Evolutionary conservation across 2,329 filamentous ascomycete genomes (phyloP).

Genomic region (Alternaria dauci): DNA sequence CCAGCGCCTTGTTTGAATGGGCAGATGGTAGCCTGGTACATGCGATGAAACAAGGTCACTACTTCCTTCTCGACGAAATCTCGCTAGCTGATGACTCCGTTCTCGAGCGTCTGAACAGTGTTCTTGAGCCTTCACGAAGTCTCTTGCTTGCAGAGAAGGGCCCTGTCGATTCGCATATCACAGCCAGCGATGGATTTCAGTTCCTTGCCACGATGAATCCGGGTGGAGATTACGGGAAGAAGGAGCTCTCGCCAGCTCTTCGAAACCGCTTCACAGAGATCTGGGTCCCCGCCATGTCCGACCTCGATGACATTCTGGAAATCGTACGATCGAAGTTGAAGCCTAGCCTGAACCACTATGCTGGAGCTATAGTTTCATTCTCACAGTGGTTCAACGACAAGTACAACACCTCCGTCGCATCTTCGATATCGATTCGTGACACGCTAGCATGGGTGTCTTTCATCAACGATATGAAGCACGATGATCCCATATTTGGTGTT

Average conservation of each 20-base stretch:
- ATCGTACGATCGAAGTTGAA: slow-evolving; percentile 82
- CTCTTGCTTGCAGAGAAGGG: slow-evolving; percentile 95
- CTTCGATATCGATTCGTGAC: slow-evolving; percentile 88
- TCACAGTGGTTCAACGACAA: slow-evolving; percentile 89
- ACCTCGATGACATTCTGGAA: slow-evolving; percentile 83
- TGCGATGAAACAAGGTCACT: slow-evolving; percentile 88
- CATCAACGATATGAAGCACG: slow-evolving; percentile 71
- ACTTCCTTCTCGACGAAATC: slow-evolving; percentile 96
- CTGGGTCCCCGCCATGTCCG: slow-evolving; percentile 90
- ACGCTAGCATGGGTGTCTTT: slow-evolving; percentile 94
- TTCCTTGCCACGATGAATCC: slow-evolving; percentile 99
- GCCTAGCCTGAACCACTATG: slow-evolving; percentile 63
- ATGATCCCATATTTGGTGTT: slow-evolving; percentile 61
- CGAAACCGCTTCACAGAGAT: slow-evolving; percentile 98
- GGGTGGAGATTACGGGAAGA: slow-evolving; percentile 97
- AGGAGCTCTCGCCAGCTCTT: slow-evolving; percentile 92
- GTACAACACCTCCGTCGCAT: slow-evolving; percentile 77
- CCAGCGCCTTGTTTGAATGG: slow-evolving; percentile 94
- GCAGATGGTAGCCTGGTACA: slow-evolving; percentile 91
- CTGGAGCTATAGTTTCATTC: slow-evolving; percentile 80
- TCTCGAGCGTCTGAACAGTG: slow-evolving; percentile 93
- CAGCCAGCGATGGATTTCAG: slow-evolving; percentile 81
- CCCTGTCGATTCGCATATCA: slow-evolving; percentile 79
- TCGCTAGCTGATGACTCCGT: slow-evolving; percentile 98
- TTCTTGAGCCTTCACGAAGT: slow-evolving; percentile 86